Percentiles rank a stretch among this genome's conserved stretches.
Conservation (phyloP, 2,329 filamentous ascomycete genomes). For the Tetracladium maxilliforme region DNA sequence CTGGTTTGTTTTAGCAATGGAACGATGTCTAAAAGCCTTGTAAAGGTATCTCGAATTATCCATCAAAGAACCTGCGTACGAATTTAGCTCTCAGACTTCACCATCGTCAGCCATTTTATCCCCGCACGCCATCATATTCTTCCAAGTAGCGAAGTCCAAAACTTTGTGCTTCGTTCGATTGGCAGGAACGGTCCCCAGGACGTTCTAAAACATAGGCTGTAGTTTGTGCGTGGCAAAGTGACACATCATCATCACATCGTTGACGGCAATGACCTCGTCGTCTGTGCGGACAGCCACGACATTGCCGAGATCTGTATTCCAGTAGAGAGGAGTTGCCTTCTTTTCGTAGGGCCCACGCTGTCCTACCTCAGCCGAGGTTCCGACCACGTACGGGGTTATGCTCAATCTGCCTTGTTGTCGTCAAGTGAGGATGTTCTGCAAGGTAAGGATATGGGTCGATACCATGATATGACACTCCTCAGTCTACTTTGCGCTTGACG, state of each 20-base stretch:
- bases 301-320: background rate
- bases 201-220: background rate
- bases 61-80: too few relatives aligned
- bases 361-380: constrained; percentile 1
- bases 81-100: too few relatives aligned
- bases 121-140: background rate
- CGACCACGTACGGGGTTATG: background rate
- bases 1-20: too few relatives aligned
- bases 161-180: background rate
- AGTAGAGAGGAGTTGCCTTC: background rate
- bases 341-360: background rate
- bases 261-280: background rate
- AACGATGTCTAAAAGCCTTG: too few relatives aligned
- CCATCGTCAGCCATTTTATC: too few relatives aligned
- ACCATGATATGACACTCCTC: background rate
- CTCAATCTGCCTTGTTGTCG: background rate
- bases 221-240: background rate
- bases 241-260: background rate
- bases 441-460: background rate
- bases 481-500: background rate
- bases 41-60: too few relatives aligned
- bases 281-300: background rate
- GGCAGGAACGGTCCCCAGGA: background rate
- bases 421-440: background rate
- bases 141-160: background rate